A percentile compares a stretch with the other conserved stretches of the same genome.
Evolutionary conservation across 441 rosid species (phyloP).

Genomic region (Populus trichocarpa): DNA sequence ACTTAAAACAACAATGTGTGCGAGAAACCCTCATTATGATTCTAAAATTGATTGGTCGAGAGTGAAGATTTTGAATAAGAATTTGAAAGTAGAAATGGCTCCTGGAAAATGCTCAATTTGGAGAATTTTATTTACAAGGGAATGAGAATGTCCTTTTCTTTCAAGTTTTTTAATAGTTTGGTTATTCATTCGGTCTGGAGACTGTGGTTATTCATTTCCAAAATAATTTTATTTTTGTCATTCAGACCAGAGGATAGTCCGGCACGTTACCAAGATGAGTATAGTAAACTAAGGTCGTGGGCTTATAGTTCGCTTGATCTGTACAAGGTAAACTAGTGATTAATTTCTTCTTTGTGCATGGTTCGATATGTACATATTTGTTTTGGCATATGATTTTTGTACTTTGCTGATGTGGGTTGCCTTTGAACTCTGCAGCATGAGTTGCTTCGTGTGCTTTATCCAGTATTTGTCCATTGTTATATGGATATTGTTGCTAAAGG

Average conservation of each 20-base stretch:
- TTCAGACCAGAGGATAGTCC: conserved; percentile 67
- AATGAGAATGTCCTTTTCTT: not conserved
- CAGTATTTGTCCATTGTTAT: conserved; percentile 88
- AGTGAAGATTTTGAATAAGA: not conserved
- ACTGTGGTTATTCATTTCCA: not conserved
- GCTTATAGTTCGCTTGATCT: conserved; percentile 76
- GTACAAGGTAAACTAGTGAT: conserved; percentile 55
- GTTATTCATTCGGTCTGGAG: not conserved
- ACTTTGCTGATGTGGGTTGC: conserved; percentile 6
- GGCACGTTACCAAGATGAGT: conserved; percentile 62
- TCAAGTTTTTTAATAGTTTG: not conserved
- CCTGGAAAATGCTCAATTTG: not conserved
- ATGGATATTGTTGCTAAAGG: conserved; percentile 90
- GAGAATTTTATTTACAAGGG: not conserved
- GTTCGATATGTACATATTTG: not conserved
- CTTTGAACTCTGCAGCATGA: conserved; percentile 65
- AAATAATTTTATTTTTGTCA: not conserved
- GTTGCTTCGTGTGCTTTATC: conserved; percentile 91
- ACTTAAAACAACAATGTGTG: not conserved
- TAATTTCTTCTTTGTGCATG: not conserved
- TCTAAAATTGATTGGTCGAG: not conserved
- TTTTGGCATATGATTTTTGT: not conserved
- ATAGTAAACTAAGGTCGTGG: conserved; percentile 88
- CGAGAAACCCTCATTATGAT: not conserved
- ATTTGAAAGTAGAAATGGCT: not conserved